Percentiles rank a stretch among this genome's conserved stretches.
phyloP scores from a whole-genome alignment of 2,329 filamentous ascomycete species.

The Colletotrichum viniferum region DNA sequence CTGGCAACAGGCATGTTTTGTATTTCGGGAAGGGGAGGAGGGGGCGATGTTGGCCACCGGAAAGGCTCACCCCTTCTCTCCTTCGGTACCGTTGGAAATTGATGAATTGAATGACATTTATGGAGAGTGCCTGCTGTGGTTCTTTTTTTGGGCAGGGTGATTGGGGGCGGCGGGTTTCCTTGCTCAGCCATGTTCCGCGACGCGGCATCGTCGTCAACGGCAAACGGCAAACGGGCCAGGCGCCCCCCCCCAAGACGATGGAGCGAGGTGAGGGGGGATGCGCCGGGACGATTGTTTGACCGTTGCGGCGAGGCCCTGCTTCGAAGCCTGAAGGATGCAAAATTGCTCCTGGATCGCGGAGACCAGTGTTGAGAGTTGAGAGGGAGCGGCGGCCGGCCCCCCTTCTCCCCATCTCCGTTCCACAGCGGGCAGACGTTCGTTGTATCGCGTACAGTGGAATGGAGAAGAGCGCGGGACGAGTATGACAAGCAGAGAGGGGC shows the following conservation, averaged over 20 bases:
- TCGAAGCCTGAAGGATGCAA: background rate
- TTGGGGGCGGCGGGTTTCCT: background rate
- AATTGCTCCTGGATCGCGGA: background rate
- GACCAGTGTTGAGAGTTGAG: background rate
- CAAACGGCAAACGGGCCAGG: background rate
- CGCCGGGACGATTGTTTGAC: background rate
- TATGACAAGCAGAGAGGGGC: background rate
- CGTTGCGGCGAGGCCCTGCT: background rate
- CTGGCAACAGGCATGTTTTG: background rate
- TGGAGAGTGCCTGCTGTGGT: background rate
- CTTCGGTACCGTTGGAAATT: slow-evolving; percentile 7
- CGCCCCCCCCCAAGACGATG: background rate
- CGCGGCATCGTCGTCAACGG: background rate
- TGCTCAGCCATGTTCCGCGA: background rate
- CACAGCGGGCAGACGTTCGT: slow-evolving; percentile 3
- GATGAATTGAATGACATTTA: background rate
- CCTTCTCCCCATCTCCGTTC: background rate
- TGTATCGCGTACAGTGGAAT: slow-evolving; percentile 19
- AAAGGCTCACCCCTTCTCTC: background rate
- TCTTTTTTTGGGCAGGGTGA: background rate
- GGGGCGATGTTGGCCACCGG: background rate
- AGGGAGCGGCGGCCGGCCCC: background rate
- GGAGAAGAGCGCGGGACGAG: slow-evolving; percentile 3
- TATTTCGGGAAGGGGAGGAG: background rate
- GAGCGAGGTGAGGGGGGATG: background rate